These are phyloP conservation scores for Kwoniella dendrophila DNA, from an alignment of 768 basidiomycete genomes.

Conservation along the genomic window DNA sequence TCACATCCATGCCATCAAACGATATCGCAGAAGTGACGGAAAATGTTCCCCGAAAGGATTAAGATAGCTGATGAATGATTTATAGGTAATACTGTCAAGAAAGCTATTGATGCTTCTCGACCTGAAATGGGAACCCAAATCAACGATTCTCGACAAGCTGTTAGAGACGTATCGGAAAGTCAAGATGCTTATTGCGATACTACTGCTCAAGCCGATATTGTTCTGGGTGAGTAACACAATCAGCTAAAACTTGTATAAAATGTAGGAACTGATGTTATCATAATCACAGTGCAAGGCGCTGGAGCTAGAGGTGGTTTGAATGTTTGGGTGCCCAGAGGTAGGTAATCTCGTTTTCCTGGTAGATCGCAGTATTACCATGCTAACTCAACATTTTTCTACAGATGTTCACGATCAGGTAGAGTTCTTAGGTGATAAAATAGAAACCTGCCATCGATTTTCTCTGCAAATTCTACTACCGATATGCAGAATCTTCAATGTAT, in stretches of 20 bases:
- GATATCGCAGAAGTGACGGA: no score
- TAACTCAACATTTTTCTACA: conserved; percentile 47
- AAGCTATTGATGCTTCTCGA: conserved; percentile 52
- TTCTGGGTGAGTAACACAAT: conserved; percentile 22
- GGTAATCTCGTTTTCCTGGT: conserved; percentile 1
- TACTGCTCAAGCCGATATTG: conserved; percentile 47
- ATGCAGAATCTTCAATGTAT: conserved; percentile 65
- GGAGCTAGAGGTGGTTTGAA: conserved; percentile 15
- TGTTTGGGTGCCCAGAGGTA: conserved; percentile 23
- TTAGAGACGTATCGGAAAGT: conserved; percentile 56
- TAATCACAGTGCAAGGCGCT: conserved; percentile 2
- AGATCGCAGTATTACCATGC: background rate
- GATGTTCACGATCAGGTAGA: conserved; percentile 63
- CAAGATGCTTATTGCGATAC: conserved; percentile 54
- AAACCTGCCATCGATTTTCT: conserved; percentile 69
- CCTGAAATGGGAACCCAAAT: conserved; percentile 55
- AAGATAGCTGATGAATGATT: no score
- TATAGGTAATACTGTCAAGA: conserved; percentile 46
- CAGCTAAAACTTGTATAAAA: background rate
- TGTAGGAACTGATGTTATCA: background rate
- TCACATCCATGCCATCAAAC: no score
- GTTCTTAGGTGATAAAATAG: conserved; percentile 47
- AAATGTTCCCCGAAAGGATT: no score
- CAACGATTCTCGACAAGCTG: conserved; percentile 48
- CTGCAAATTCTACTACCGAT: conserved; percentile 67